phyloP scores from a whole-genome alignment of 345 rosid species.

The Carallia brachiata region DNA sequence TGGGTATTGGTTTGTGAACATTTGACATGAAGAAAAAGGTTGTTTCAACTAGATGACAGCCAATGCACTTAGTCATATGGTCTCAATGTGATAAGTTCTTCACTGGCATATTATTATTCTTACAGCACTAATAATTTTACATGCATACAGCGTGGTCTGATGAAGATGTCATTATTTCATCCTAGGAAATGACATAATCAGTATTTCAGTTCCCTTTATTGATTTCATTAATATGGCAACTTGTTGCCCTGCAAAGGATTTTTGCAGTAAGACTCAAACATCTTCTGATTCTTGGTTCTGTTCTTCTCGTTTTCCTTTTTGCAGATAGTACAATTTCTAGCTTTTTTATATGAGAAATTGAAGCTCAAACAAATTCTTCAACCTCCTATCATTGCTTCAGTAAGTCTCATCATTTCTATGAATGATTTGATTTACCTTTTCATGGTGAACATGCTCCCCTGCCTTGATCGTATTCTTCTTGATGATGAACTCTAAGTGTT shows the following conservation, averaged over 20 bases:
- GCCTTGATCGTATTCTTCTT: neutral
- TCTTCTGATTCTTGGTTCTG: neutral
- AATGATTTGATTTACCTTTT: neutral
- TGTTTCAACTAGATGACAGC: no score
- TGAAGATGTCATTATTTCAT: neutral
- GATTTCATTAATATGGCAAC: neutral
- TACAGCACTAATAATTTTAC: neutral
- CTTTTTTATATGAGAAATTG: slow-evolving; percentile 67
- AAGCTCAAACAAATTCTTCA: slow-evolving; percentile 95
- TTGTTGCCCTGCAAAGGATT: neutral
- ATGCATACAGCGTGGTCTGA: neutral
- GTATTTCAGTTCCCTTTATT: no score
- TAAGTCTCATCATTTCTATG: slow-evolving; percentile 35
- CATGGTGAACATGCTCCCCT: neutral
- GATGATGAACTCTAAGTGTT: neutral
- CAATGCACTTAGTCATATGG: neutral
- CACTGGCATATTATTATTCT: neutral
- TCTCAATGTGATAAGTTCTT: neutral
- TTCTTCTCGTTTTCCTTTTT: slow-evolving; percentile 24
- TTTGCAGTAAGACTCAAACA: neutral
- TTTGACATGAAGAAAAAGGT: no score
- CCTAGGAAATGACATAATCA: no score
- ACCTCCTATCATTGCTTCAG: slow-evolving; percentile 94
- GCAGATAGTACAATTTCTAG: slow-evolving; percentile 57
- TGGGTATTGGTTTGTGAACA: no score